A percentile compares a stretch with the other conserved stretches of the same genome.
These are phyloP conservation scores for Coriaria nepalensis DNA, from an alignment of 306 rosid genomes.

Conservation along the genomic window DNA sequence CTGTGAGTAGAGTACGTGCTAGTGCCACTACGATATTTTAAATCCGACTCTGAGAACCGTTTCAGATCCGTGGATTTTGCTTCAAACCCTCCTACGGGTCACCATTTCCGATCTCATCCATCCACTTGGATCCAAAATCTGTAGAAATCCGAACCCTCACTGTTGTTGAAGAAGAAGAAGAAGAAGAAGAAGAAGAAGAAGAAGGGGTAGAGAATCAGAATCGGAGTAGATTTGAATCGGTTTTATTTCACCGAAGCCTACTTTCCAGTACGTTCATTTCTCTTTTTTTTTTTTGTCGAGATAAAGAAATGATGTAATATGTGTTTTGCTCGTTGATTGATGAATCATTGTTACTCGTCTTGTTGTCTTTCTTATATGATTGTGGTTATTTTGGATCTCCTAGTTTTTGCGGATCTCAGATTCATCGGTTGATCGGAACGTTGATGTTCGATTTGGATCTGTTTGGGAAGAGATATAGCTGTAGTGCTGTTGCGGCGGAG, in stretches of 20 bases:
- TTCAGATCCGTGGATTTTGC: conserved; percentile 25
- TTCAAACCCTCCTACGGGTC: conserved; percentile 14
- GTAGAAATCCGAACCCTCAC: background rate
- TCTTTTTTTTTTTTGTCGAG: background rate
- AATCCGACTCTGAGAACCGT: conserved; percentile 13
- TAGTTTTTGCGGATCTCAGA: conserved; percentile 16
- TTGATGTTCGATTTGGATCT: conserved; percentile 27
- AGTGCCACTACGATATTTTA: conserved; percentile 8
- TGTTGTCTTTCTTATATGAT: background rate
- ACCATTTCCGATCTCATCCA: conserved; percentile 7
- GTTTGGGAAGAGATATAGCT: conserved; percentile 18
- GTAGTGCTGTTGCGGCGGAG: background rate
- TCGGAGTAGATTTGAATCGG: background rate
- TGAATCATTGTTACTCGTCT: too few relatives aligned
- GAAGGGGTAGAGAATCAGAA: background rate
- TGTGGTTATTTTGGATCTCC: conserved; percentile 24
- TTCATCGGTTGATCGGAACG: conserved; percentile 10
- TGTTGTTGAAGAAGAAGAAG: background rate
- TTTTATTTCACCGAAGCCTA: conserved; percentile 2
- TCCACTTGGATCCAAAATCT: conserved; percentile 4
- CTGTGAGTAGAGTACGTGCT: too few relatives aligned
- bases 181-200: background rate
- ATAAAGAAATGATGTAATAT: background rate
- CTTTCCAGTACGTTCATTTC: conserved; percentile 11
- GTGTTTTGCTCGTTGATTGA: background rate